These are phyloP conservation scores for Periconia sp. DNA, from an alignment of 2,329 filamentous ascomycete species.

Conservation along the genomic window DNA sequence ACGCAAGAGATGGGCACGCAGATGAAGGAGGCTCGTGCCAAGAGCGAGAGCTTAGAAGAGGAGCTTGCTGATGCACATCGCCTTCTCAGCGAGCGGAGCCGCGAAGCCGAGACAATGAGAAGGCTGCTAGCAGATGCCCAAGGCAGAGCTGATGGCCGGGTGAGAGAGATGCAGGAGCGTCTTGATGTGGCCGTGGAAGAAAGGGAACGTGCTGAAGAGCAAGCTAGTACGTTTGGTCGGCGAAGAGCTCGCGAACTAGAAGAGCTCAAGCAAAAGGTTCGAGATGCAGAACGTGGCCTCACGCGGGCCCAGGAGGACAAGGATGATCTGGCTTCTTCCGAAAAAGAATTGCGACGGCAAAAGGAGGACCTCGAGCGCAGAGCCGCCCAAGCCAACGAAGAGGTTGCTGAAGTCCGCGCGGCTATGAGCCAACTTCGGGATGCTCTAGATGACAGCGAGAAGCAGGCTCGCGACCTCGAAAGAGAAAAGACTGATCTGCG, in stretches of 20 bases:
- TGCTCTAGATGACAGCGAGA: slow-evolving; percentile 86
- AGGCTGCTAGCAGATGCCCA: slow-evolving; percentile 86
- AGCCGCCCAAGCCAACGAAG: slow-evolving; percentile 71
- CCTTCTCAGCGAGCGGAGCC: slow-evolving; percentile 82
- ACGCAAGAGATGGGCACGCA: slow-evolving; percentile 86
- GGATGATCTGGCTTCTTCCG: slow-evolving; percentile 75
- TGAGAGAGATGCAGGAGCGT: slow-evolving; percentile 85
- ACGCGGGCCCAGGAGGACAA: slow-evolving; percentile 75
- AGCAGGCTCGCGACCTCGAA: slow-evolving; percentile 81
- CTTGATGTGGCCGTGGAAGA: slow-evolving; percentile 94
- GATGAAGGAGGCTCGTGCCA: slow-evolving; percentile 84
- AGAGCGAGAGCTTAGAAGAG: slow-evolving; percentile 87
- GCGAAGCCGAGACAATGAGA: slow-evolving; percentile 95
- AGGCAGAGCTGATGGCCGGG: slow-evolving; percentile 77
- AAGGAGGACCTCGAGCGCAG: slow-evolving; percentile 77
- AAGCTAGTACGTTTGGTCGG: slow-evolving; percentile 78
- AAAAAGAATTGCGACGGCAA: slow-evolving; percentile 75
- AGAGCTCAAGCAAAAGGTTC: slow-evolving; percentile 78
- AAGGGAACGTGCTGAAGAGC: slow-evolving; percentile 89
- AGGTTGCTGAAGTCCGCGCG: slow-evolving; percentile 75
- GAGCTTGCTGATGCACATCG: slow-evolving; percentile 88
- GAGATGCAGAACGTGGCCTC: slow-evolving; percentile 80
- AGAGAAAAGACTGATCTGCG: slow-evolving; percentile 79
- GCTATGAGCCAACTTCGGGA: slow-evolving; percentile 80
- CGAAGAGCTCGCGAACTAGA: slow-evolving; percentile 83